phyloP scores from a whole-genome alignment of 75 land plant species.

The Chamaecyparis obtusa region DNA sequence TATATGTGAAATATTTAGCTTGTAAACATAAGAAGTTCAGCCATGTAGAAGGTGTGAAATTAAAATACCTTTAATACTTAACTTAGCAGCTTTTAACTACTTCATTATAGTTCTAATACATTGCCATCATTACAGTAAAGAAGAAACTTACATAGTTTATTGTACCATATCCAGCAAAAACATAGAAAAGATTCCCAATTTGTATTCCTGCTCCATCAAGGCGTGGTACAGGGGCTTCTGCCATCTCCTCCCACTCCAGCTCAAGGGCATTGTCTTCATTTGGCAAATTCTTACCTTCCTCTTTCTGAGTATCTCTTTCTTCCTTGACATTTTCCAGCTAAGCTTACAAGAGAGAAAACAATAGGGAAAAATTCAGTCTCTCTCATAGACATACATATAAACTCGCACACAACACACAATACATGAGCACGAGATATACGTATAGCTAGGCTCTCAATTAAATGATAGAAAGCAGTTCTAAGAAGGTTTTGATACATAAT shows the following conservation, averaged over 20 bases:
- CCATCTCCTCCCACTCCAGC: constrained; percentile 37
- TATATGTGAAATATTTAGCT: not conserved
- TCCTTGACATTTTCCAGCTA: constrained; percentile 4
- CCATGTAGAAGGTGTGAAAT: not conserved
- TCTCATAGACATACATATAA: not conserved
- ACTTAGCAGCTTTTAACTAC: not conserved
- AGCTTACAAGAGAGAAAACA: not conserved
- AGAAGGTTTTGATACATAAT: not conserved
- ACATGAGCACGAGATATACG: not conserved
- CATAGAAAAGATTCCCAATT: constrained; percentile 24
- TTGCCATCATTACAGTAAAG: not conserved
- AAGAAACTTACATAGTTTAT: constrained; percentile 25
- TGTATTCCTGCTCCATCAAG: constrained; percentile 43
- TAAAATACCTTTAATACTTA: too few relatives aligned
- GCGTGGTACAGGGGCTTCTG: constrained; percentile 31
- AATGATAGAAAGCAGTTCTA: not conserved
- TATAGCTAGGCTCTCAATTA: not conserved
- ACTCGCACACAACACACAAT: not conserved
- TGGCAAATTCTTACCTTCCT: not conserved
- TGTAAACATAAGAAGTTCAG: not conserved
- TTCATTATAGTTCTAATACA: not conserved
- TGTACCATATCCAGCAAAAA: constrained; percentile 35
- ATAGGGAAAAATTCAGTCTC: not conserved
- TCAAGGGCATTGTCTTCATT: constrained; percentile 12
- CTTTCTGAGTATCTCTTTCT: not conserved